Base-by-base conservation (phyloP, 2,329 filamentous ascomycete species). In the Monosporascus sp. region DNA sequence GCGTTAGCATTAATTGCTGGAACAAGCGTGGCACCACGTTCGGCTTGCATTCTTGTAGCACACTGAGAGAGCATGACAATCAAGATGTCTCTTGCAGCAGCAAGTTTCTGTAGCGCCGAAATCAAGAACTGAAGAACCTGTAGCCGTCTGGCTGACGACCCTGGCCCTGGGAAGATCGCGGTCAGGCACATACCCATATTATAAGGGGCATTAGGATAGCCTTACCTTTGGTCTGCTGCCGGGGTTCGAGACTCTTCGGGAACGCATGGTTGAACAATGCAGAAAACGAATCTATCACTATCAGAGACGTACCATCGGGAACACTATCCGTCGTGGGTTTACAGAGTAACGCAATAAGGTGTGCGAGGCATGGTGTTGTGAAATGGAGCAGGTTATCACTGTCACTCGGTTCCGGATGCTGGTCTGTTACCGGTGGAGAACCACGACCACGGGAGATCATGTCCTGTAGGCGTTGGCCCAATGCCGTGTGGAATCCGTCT, bases 271-370 rank as follows among this genome's bases (percentile, higher is more conserved):
- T 88, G 54, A 97, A 78, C 26, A 94, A 76, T 7, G 85, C 84
- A 7, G 91, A 91, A 20, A 95, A 72, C 3, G 86, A 86, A 68
- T 95, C 91, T 58, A 97, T 75, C 14, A 97, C 76, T 38, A 97
- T 71, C 1, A 97, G 75, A 24, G 80, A 78, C 11, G 88, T 86
- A 31, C 77, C 75, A 24, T 68, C 54, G 1, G 87, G 82, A 48
- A 91, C 81, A 55, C 89, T 85, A 9, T 72, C 71, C 2, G 77
- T 64, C 1, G 85, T 82, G n/a, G 88, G 83, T 51, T 85, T 81
- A 49, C 85, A 79, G 44, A 95, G 74, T 31, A 96, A 73, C 11
- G 90, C 88, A 53, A 97, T 78, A 55, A 89, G 77, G 69, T 95
- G 85, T 49, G 85, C 79, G 40, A 96, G 79, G 49, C 78, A 85